These are phyloP conservation scores for Talaromyces sp. DNA, from an alignment of 2,329 filamentous ascomycete genomes.

Conservation along the genomic window DNA sequence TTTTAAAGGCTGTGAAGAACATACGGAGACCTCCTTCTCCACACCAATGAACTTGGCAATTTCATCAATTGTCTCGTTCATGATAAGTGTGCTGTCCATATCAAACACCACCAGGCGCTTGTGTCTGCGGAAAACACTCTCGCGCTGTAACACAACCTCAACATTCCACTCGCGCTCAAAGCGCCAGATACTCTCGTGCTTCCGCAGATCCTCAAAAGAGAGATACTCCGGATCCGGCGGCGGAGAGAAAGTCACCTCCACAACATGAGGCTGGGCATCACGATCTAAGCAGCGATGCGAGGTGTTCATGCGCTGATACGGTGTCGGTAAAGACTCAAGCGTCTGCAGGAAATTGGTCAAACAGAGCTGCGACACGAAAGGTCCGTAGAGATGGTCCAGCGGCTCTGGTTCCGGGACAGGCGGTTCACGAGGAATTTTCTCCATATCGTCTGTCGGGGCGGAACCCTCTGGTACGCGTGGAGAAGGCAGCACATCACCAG, in stretches of 20 bases:
- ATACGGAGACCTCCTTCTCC: constrained; percentile 74
- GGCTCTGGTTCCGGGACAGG: constrained; percentile 57
- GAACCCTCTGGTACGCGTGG: constrained; percentile 49
- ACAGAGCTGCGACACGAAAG: constrained; percentile 58
- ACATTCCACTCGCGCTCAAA: constrained; percentile 91
- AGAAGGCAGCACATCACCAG: constrained; percentile 44
- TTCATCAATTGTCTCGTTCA: constrained; percentile 96
- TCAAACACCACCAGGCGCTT: constrained; percentile 92
- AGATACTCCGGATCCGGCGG: constrained; percentile 53
- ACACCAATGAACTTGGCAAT: constrained; percentile 83
- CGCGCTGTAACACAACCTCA: constrained; percentile 75
- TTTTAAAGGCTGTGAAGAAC: no score
- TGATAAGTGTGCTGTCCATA: constrained; percentile 97
- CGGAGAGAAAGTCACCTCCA: constrained; percentile 56
- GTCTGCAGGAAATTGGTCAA: constrained; percentile 59
- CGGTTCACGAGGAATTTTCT: constrained; percentile 58
- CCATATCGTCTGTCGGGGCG: constrained; percentile 54
- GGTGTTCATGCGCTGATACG: constrained; percentile 52
- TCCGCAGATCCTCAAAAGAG: constrained; percentile 68
- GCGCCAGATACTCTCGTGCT: constrained; percentile 78
- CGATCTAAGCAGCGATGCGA: constrained; percentile 53
- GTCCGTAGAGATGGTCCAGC: constrained; percentile 58
- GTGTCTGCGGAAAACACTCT: constrained; percentile 73
- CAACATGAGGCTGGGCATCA: constrained; percentile 52
- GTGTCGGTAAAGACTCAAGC: constrained; percentile 52